Base-by-base conservation (phyloP, 805 yeast species). In the Torulaspora maleeae region DNA sequence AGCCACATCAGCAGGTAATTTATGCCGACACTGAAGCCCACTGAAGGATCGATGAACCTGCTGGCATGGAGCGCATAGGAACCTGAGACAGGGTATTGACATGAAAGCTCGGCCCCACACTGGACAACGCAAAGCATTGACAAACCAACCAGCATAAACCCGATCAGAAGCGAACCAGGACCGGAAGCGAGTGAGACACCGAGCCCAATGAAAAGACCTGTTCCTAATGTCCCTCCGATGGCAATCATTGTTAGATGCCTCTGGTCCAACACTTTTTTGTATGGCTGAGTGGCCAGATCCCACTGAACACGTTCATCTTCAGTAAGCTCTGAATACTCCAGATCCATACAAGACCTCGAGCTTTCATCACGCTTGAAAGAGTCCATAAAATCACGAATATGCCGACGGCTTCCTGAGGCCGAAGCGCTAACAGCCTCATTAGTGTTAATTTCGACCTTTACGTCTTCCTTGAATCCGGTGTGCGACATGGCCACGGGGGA, bases 1-100 rank as follows among this genome's bases (percentile, higher is more conserved):
- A 76, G 58, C 81, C 82, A 78, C 55, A 76, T 75, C 47, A 78
- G 54, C 43, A 78, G 73, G 55, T 78, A 78, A 51, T 76, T 74
- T 74, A 78, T 77, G 22, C 82, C 78, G 66, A 78, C 76, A 12
- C 82, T 78, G 60, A 79, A 80, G 34, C 83, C 84, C 67, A 79
- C 67, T 4, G 83, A 73, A 3, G 76, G 71, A 54, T 79, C 80
- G 41, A 81, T 69, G 54, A 82, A 77, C 53, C 86, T 69, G 44
- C 78, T 72, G 44, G 78, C 74, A 61, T 75, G 80, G 44, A 77
- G 71, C 41, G 79, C 74, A 57, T 77, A 77, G 15, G 80, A 70
- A 51, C 83, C 82, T 19, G 75, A 72, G 5, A 56, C 74, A 2
- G 83, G 83, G 53, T 67, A 65, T 38, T 68, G 70, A 3, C 79